These are phyloP conservation scores for Anacardium occidentale DNA, from an alignment of 345 rosid species.

Conservation along the genomic window DNA sequence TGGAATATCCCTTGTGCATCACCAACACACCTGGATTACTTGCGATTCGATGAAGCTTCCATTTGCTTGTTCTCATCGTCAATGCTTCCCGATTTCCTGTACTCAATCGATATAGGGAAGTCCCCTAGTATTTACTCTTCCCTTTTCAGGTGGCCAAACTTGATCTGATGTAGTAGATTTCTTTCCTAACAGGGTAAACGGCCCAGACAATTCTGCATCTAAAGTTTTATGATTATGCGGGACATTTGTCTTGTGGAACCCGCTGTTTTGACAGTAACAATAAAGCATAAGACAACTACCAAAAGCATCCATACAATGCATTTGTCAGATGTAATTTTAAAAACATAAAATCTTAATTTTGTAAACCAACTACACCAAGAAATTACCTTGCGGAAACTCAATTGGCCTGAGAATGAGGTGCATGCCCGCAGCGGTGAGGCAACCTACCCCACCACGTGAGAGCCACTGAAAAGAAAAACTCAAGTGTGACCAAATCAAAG, in stretches of 20 bases:
- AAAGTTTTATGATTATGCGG: not conserved
- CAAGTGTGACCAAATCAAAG: not conserved
- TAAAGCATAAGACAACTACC: no score
- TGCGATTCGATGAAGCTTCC: not conserved
- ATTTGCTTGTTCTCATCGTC: no score
- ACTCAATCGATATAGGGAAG: not conserved
- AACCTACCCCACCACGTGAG: constrained; percentile 43
- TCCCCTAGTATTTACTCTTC: no score
- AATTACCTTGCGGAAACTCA: no score
- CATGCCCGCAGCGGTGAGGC: constrained; percentile 3
- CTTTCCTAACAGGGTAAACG: constrained; percentile 13
- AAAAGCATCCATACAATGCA: no score
- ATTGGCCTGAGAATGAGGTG: no score
- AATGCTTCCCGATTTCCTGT: no score
- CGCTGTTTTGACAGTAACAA: not conserved
- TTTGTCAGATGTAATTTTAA: no score
- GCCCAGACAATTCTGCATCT: not conserved
- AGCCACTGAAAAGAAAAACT: constrained; percentile 13
- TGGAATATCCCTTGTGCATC: no score
- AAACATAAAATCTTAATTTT: no score
- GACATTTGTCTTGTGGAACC: not conserved
- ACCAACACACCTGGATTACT: not conserved
- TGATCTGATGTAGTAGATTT: not conserved
- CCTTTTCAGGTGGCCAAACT: not conserved
- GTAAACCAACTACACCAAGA: no score